Evolutionary conservation across 2,329 filamentous ascomycete species (phyloP).

Genomic region (Trichoderma sp.): DNA sequence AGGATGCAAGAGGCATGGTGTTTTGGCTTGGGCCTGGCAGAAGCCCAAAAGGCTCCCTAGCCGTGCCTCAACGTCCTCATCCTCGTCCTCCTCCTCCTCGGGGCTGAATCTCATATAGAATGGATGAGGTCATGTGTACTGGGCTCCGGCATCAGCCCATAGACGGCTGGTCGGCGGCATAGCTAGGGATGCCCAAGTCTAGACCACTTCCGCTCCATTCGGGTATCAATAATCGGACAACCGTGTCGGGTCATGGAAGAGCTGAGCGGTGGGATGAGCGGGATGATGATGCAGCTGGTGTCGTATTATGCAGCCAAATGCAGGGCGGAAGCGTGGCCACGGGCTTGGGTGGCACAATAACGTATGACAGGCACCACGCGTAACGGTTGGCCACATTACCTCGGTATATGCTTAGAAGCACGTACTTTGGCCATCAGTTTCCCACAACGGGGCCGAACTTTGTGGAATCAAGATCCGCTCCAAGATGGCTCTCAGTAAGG

Average conservation of each 20-base stretch:
- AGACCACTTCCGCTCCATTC: constrained; percentile 5
- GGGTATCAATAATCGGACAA: background rate
- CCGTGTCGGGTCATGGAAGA: background rate
- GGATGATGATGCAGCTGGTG: constrained; percentile 2
- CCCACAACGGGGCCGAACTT: too few relatives aligned
- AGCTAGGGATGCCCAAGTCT: background rate
- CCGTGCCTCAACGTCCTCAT: background rate
- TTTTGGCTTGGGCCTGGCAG: background rate
- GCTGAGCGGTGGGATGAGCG: constrained; percentile 1
- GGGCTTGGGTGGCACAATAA: background rate
- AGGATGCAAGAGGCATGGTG: background rate
- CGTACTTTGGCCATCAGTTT: too few relatives aligned
- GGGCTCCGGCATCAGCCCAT: constrained; percentile 14
- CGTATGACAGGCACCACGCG: background rate
- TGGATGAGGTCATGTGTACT: background rate
- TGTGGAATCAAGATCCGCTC: background rate
- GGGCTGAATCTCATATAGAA: background rate
- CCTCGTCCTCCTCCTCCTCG: background rate
- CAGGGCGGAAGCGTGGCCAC: constrained; percentile 5
- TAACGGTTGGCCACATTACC: too few relatives aligned
- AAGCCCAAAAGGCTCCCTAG: background rate
- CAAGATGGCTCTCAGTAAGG: background rate
- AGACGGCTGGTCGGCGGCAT: constrained; percentile 3
- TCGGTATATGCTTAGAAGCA: too few relatives aligned
- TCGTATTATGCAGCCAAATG: constrained; percentile 3